Conservation (phyloP, 345 rosid genomes). For the Brassica nigra region DNA sequence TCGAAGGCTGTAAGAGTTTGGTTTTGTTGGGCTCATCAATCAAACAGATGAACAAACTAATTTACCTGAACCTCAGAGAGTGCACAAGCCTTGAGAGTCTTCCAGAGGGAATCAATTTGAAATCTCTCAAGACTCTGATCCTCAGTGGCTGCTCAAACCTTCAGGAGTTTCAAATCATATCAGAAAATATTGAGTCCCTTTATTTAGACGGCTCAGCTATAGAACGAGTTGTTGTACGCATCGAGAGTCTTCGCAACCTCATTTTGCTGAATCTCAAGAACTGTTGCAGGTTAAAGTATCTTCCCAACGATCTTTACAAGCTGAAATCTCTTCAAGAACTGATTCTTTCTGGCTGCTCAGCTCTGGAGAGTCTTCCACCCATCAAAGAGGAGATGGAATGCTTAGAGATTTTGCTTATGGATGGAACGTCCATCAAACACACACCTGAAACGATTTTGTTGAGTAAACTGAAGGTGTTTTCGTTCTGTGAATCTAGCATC, state of each 20-base stretch:
- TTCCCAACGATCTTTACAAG: conserved; percentile 33
- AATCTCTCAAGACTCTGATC: conserved; percentile 26
- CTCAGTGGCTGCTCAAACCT: conserved; percentile 40
- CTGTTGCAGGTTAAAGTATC: conserved; percentile 18
- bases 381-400: conserved; percentile 27
- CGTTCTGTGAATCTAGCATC: conserved; percentile 25
- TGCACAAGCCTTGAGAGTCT: conserved; percentile 35
- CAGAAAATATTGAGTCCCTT: conserved; percentile 25
- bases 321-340: conserved; percentile 40
- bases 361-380: conserved; percentile 27
- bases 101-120: not conserved
- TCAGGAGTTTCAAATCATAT: conserved; percentile 25
- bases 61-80: conserved; percentile 25
- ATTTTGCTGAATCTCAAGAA: conserved; percentile 35
- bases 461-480: conserved; percentile 27
- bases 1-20: conserved; percentile 38
- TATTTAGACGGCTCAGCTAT: conserved; percentile 35
- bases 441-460: conserved; percentile 9
- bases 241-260: conserved; percentile 19
- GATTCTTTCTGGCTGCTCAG: conserved; percentile 33
- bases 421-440: conserved; percentile 22
- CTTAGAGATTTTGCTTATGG: conserved; percentile 40
- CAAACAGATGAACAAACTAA: conserved; percentile 20
- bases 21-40: conserved; percentile 13
- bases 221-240: conserved; percentile 20